A percentile compares a stretch with the other conserved stretches of the same genome.
phyloP scores from a whole-genome alignment of 164 flowering plant species.

The Umbilicus rupestris region DNA sequence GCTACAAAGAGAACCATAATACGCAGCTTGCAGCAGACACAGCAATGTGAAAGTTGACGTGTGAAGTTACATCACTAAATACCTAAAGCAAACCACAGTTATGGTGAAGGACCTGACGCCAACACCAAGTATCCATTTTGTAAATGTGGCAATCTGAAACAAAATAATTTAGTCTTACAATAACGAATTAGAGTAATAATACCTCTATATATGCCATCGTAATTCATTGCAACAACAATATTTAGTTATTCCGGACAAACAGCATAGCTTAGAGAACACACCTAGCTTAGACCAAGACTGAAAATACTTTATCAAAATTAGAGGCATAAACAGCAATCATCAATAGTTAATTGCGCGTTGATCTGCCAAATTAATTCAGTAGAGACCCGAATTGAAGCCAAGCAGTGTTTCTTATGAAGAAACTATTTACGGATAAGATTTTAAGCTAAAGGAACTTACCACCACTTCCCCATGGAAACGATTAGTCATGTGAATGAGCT shows the following conservation, averaged over 20 bases:
- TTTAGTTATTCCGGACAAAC: neutral
- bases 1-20: too few species aligned
- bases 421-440: neutral
- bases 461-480: neutral
- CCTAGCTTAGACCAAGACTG: neutral
- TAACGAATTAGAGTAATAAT: too few species aligned
- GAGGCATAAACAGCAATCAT: neutral
- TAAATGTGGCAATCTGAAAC: neutral
- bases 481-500: neutral
- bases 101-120: neutral
- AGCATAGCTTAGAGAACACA: too few species aligned
- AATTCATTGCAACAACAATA: neutral
- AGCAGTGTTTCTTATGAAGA: neutral
- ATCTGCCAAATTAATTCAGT: neutral
- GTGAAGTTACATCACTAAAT: too few species aligned
- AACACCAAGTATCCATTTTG: neutral
- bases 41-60: too few species aligned
- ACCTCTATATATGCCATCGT: too few species aligned
- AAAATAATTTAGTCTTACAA: neutral
- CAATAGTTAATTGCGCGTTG: neutral
- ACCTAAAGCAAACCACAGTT: neutral
- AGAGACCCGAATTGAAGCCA: neutral
- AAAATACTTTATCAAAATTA: neutral
- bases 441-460: neutral
- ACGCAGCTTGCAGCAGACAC: too few species aligned